Conservation (phyloP, 2,329 filamentous ascomycete genomes). For the Fonsecaea pugnacius region DNA sequence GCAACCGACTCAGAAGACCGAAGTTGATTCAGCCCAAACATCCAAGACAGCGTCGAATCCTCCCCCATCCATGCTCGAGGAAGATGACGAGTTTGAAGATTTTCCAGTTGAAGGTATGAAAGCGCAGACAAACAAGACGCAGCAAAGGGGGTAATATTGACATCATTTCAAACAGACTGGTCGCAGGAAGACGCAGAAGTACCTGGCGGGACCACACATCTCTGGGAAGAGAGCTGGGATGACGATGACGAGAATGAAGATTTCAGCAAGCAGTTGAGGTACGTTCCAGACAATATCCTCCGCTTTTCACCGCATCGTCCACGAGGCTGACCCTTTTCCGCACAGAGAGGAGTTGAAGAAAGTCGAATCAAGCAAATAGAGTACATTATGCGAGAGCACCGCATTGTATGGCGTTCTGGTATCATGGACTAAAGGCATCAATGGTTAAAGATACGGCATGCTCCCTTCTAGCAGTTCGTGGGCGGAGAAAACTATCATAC, state of each 20-base stretch:
- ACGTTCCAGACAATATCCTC: slow-evolving; percentile 45
- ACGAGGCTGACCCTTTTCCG: slow-evolving; percentile 4
- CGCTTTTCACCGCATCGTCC: not conserved
- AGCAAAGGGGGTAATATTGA: not conserved
- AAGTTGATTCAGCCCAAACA: slow-evolving; percentile 49
- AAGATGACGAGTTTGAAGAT: slow-evolving; percentile 99
- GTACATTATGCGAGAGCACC: slow-evolving; percentile 36
- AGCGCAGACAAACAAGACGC: not conserved
- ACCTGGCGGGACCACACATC: slow-evolving; percentile 70
- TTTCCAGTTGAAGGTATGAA: slow-evolving; percentile 88
- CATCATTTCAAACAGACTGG: slow-evolving; percentile 70
- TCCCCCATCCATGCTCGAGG: slow-evolving; percentile 77
- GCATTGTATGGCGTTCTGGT: slow-evolving; percentile 28
- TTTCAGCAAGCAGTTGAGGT: slow-evolving; percentile 94
- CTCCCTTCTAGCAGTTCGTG: slow-evolving; percentile 19
- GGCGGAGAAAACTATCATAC: slow-evolving; percentile 27
- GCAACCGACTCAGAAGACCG: slow-evolving; percentile 39
- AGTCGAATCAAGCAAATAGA: slow-evolving; percentile 64
- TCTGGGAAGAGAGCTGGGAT: slow-evolving; percentile 99
- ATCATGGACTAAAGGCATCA: slow-evolving; percentile 14
- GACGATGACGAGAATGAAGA: slow-evolving; percentile 97
- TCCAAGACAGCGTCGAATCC: slow-evolving; percentile 57
- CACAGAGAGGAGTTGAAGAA: slow-evolving; percentile 83
- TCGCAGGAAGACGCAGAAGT: slow-evolving; percentile 77
- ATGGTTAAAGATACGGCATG: slow-evolving; percentile 21